Conservation (phyloP, 2,329 filamentous ascomycete genomes). For the Ascochyta pisi region DNA sequence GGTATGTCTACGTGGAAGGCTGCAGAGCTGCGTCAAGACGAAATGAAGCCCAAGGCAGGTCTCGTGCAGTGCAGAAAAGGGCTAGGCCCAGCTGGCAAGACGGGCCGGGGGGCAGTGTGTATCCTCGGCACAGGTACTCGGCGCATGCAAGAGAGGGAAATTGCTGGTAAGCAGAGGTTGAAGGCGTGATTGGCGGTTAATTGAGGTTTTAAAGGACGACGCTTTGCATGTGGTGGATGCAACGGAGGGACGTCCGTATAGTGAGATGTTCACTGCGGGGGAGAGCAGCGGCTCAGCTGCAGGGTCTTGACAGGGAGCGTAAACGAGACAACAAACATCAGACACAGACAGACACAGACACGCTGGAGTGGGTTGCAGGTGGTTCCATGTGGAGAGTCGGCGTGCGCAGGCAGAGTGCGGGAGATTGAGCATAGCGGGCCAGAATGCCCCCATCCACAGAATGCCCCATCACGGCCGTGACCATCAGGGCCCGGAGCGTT, state of each 20-base stretch:
- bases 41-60: conserved; percentile 36
- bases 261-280: conserved; percentile 27
- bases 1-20: conserved; percentile 29
- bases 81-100: conserved; percentile 33
- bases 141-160: conserved; percentile 8
- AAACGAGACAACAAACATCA: conserved; percentile 17
- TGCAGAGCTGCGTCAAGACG: conserved; percentile 25
- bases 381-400: conserved; percentile 8
- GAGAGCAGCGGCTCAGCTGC: conserved; percentile 21
- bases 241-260: conserved; percentile 26
- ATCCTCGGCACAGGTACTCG: conserved; percentile 6
- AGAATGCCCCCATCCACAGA: conserved; percentile 1
- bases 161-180: conserved; percentile 2
- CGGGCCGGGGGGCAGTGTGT: conserved; percentile 31
- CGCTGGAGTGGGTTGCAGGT: conserved; percentile 12
- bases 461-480: not conserved
- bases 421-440: conserved; percentile 6
- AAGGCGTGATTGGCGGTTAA: conserved; percentile 33
- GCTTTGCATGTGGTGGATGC: conserved; percentile 11
- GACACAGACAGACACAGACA: not conserved
- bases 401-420: conserved; percentile 2
- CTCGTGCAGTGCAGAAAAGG: conserved; percentile 42
- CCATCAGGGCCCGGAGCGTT: conserved; percentile 12
- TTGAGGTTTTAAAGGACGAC: conserved; percentile 7
- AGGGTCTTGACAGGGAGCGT: conserved; percentile 27